These are phyloP conservation scores for Rubia occidens DNA, from an alignment of 305 asterid genomes.

Conservation along the genomic window DNA sequence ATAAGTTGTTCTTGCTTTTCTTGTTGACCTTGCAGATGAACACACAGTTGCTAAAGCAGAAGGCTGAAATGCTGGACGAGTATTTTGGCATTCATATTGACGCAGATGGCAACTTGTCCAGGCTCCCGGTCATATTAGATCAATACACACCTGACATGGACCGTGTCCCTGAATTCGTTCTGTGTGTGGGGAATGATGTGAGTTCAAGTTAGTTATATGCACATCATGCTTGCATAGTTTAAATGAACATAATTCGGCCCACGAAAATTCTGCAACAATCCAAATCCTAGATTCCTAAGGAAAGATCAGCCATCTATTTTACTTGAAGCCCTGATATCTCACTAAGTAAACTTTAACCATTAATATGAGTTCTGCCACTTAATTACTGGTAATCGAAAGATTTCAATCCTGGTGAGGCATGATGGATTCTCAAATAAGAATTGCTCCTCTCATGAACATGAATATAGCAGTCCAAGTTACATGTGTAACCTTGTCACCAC, in stretches of 20 bases:
- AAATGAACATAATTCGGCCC: not conserved
- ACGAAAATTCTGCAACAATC: not conserved
- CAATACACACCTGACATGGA: constrained; percentile 98
- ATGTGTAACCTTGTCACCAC: not conserved
- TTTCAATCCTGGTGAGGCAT: not conserved
- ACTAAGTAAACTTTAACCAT: not conserved
- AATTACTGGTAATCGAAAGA: not conserved
- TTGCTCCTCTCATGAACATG: not conserved
- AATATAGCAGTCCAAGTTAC: not conserved
- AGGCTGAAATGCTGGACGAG: constrained; percentile 75
- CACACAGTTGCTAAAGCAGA: constrained; percentile 60
- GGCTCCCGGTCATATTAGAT: constrained; percentile 91
- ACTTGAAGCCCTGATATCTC: constrained; percentile 1
- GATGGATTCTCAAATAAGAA: not conserved
- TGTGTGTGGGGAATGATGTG: constrained; percentile 95
- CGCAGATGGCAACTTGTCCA: constrained; percentile 56
- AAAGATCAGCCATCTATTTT: not conserved
- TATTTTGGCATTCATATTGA: constrained; percentile 69
- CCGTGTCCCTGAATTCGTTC: constrained; percentile 85
- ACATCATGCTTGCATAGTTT: not conserved
- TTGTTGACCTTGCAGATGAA: constrained; percentile 48
- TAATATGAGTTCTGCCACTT: not conserved
- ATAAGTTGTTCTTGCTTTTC: constrained; percentile 8
- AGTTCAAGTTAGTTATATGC: constrained; percentile 26
- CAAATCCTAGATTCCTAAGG: not conserved